Evolutionary conservation across 1,284 basidiomycete species (phyloP).

Genomic region (Rhodotorula sp.): DNA sequence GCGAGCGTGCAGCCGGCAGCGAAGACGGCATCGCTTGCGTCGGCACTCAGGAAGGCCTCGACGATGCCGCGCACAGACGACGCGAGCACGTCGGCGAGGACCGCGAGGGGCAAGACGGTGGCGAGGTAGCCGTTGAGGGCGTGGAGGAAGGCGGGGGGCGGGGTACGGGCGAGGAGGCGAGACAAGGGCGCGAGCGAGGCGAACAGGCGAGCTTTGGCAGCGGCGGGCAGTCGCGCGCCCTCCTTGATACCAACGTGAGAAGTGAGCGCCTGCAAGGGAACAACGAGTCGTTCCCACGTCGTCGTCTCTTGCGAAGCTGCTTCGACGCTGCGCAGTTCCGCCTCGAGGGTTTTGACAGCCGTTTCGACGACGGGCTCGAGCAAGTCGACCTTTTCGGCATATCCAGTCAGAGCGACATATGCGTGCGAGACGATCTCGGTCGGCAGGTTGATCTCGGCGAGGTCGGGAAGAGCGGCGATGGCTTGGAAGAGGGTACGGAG

Average conservation of each 20-base stretch:
- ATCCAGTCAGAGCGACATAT: constrained; percentile 15
- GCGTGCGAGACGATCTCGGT: constrained; percentile 31
- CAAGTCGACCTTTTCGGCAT: constrained; percentile 25
- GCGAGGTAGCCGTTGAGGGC: constrained; percentile 65
- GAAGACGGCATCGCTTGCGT: constrained; percentile 12
- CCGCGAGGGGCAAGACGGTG: constrained; percentile 28
- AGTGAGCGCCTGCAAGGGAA: constrained; percentile 15
- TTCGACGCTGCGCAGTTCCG: constrained; percentile 2
- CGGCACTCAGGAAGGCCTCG: constrained; percentile 22
- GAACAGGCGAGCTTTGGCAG: constrained; percentile 26
- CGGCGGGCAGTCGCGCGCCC: constrained; percentile 13
- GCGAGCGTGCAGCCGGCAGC: constrained; percentile 32
- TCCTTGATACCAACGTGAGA: constrained; percentile 23
- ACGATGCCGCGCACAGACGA: constrained; percentile 21
- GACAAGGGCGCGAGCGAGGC: constrained; percentile 23
- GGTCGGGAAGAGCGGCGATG: constrained; percentile 22
- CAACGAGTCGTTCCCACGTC: constrained; percentile 17
- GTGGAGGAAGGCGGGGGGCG: constrained; percentile 13
- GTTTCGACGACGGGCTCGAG: constrained; percentile 34
- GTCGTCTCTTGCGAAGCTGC: not conserved
- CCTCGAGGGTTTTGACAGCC: constrained; percentile 17
- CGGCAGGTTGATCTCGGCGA: constrained; percentile 18
- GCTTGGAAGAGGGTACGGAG: constrained; percentile 29
- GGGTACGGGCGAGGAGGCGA: constrained; percentile 6
- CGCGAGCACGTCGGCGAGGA: constrained; percentile 36